Evolutionary conservation across 2,329 filamentous ascomycete species (phyloP), one percentile per base, ranked within the genome.

Genomic region (Onygenales sp.): DNA sequence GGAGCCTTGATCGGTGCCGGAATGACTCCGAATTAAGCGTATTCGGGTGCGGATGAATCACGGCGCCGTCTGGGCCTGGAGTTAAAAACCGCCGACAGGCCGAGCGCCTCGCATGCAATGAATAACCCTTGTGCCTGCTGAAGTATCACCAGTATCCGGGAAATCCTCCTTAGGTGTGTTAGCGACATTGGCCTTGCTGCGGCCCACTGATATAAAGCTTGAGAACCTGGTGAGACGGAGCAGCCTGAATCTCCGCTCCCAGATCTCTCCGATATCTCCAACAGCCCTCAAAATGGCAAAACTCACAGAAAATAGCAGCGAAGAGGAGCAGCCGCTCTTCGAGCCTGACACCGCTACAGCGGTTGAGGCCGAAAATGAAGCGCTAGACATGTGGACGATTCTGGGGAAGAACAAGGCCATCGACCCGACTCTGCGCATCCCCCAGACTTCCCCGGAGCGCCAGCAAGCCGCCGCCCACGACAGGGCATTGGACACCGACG

Each of bases 401-500:
- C 14, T 3, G 6, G 17, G 46, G 11, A 49, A 32, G 17, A 11
- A 21, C 33, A 41, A 21, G 35, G 39, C 33, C 3, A 31, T n/a
- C 35, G 46, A 49, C 13, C 46, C 46, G 32, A 36, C 46, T 11
- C 36, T 49, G 31, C 14, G 8, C 13, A 58, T 58, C 32, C 58
- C 58, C 8, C 48, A 62, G 52, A 64, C 59, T 4, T 59, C 63
- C 1, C 8, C 49, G 5, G 51, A 55, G 10, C 56, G 64, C 41
- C 61, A 58, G 36, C 63, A 54, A 43, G 61, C 57, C 2, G 62
- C 63, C 11, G 59, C 54, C 10, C 54, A 59, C 36, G 58, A 60
- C 38, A 56, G 58, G 31, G 60, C 64, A 9, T 57, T 66, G 45
- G 61, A 65, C 33, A 57, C 58, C 17, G 60, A 63, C 41, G 54